Conservation (phyloP, 1,284 basidiomycete genomes). For the Erythrobasidium hasegawianum region DNA sequence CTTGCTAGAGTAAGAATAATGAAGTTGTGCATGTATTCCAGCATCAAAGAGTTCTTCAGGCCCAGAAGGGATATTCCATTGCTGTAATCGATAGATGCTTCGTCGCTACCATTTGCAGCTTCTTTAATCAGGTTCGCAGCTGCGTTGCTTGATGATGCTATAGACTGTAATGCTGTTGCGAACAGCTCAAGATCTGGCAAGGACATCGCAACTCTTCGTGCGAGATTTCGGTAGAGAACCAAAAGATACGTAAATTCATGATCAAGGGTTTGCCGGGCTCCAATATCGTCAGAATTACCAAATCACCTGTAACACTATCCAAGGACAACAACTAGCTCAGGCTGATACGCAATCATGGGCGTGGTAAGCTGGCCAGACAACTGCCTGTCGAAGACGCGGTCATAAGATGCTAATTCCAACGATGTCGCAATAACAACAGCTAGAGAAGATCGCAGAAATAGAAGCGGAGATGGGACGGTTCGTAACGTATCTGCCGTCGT, state of each 20-base stretch:
- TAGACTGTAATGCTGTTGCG: constrained; percentile 11
- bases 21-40: constrained; percentile 84
- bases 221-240: neutral
- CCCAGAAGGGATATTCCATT: constrained; percentile 87
- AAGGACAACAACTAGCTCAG: too few species aligned
- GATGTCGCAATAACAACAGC: constrained; percentile 3
- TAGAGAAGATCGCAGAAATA: constrained; percentile 36
- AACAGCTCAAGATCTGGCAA: constrained; percentile 26
- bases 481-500: constrained; percentile 41
- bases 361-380: constrained; percentile 9
- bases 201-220: too few species aligned
- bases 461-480: neutral
- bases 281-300: neutral
- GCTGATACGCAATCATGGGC: constrained; percentile 16
- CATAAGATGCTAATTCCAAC: neutral
- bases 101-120: neutral
- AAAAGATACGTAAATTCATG: neutral
- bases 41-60: constrained; percentile 76
- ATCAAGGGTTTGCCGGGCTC: neutral
- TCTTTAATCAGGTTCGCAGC: constrained; percentile 25
- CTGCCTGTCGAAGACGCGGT: neutral
- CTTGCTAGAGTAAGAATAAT: constrained; percentile 69
- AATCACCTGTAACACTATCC: neutral
- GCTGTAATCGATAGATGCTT: constrained; percentile 45
- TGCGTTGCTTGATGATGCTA: constrained; percentile 14